phyloP scores from a whole-genome alignment of 2,329 filamentous ascomycete genomes.

The Acephala macrosclerotiorum region DNA sequence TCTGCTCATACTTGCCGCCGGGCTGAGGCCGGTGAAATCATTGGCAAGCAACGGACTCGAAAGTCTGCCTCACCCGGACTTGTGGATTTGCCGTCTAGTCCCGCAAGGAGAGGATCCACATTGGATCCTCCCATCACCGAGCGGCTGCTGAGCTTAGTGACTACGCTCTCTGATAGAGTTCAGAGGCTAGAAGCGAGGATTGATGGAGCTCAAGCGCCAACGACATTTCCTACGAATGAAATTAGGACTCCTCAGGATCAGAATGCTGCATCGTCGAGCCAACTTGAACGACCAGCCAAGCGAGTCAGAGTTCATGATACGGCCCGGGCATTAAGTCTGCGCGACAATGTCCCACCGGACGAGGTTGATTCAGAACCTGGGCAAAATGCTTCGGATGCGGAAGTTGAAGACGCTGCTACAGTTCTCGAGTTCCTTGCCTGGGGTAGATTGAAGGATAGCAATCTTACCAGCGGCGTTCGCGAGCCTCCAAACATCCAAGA shows the following conservation, averaged over 20 bases:
- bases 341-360: background rate
- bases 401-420: slow-evolving; percentile 51
- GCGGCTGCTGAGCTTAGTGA: slow-evolving; percentile 29
- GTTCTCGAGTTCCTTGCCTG: slow-evolving; percentile 57
- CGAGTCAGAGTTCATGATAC: slow-evolving; percentile 23
- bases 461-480: slow-evolving; percentile 35
- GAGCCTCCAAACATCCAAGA: slow-evolving; percentile 21
- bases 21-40: slow-evolving; percentile 22
- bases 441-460: slow-evolving; percentile 53
- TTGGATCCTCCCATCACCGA: slow-evolving; percentile 27
- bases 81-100: background rate
- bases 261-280: background rate
- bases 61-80: slow-evolving; percentile 6
- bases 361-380: slow-evolving; percentile 24
- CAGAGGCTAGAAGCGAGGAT: slow-evolving; percentile 30
- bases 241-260: background rate
- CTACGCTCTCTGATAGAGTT: slow-evolving; percentile 30
- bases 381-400: slow-evolving; percentile 38
- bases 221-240: slow-evolving; percentile 10
- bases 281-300: slow-evolving; percentile 30
- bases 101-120: slow-evolving; percentile 2
- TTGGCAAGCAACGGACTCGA: slow-evolving; percentile 17
- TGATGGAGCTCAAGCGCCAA: slow-evolving; percentile 19
- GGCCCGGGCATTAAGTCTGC: background rate
- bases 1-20: slow-evolving; percentile 36